phyloP scores from a whole-genome alignment of 495 filamentous ascomycete species.

The Penicillium fimorum region DNA sequence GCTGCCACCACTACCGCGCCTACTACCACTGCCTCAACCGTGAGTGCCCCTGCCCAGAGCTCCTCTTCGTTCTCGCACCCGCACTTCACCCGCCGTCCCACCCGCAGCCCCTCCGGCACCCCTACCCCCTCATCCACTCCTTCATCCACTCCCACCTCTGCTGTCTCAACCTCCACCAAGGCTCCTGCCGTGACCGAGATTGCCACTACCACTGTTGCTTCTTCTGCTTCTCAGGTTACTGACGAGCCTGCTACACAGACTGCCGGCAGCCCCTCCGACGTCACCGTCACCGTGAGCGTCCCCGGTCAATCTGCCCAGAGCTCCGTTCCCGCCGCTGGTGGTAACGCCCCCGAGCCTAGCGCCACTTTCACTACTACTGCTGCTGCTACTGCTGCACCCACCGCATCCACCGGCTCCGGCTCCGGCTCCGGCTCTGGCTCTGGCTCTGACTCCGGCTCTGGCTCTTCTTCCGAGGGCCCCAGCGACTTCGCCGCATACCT shows the following conservation, averaged over 20 bases:
- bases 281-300: constrained; percentile 23
- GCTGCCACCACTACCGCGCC: constrained; percentile 19
- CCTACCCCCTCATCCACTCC: constrained; percentile 4
- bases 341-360: constrained; percentile 16
- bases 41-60: constrained; percentile 25
- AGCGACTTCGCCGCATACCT: constrained; percentile 35
- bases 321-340: constrained; percentile 13
- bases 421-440: constrained; percentile 7
- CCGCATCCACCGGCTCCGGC: neutral
- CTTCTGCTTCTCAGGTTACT: constrained; percentile 24
- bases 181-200: constrained; percentile 14
- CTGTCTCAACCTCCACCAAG: constrained; percentile 10
- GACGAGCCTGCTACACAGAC: constrained; percentile 24
- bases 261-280: constrained; percentile 16
- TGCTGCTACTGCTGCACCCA: constrained; percentile 1
- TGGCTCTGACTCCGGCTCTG: too few species aligned
- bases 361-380: too few species aligned
- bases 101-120: constrained; percentile 11
- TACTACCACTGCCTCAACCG: constrained; percentile 14
- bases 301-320: constrained; percentile 25
- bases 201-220: constrained; percentile 18
- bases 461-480: constrained; percentile 5
- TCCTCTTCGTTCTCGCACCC: constrained; percentile 18
- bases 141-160: neutral
- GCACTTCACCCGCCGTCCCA: constrained; percentile 21